These are phyloP conservation scores for Barbatosphaeria neglecta DNA, from an alignment of 495 filamentous ascomycete genomes.

Conservation along the genomic window DNA sequence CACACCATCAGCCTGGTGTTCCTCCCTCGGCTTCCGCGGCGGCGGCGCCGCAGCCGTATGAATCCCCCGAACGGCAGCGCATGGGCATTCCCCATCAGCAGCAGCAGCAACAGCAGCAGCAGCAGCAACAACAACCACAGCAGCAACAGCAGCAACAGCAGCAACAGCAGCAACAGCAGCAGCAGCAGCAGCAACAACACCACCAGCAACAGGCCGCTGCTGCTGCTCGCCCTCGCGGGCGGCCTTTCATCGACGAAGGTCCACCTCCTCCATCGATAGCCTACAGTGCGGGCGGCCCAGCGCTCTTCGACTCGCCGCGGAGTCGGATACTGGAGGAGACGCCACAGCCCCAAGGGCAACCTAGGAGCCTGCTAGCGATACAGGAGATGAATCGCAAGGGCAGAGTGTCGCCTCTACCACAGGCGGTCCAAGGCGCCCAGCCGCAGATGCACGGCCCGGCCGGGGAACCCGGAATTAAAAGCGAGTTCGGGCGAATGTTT, in stretches of 20 bases:
- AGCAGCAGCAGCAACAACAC: constrained; percentile 14
- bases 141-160: constrained; percentile 20
- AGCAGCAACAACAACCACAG: constrained; percentile 14
- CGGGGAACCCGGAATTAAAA: constrained; percentile 77
- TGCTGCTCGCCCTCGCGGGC: not conserved
- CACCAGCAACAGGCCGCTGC: constrained; percentile 9
- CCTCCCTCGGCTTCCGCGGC: constrained; percentile 24
- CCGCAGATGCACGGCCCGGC: constrained; percentile 61
- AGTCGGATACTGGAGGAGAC: constrained; percentile 48
- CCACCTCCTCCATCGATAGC: constrained; percentile 34
- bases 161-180: constrained; percentile 19
- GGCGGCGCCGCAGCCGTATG: constrained; percentile 27
- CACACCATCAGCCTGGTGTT: constrained; percentile 24
- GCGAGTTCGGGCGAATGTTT: constrained; percentile 84
- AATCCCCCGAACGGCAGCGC: constrained; percentile 39
- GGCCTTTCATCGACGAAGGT: constrained; percentile 16
- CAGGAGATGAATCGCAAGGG: constrained; percentile 56
- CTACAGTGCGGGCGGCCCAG: constrained; percentile 22
- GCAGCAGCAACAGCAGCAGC: constrained; percentile 18
- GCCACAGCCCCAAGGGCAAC: constrained; percentile 30
- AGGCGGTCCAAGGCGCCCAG: constrained; percentile 87
- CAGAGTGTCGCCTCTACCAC: constrained; percentile 66
- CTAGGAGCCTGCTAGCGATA: constrained; percentile 42
- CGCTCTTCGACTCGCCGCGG: constrained; percentile 24
- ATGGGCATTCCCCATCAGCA: constrained; percentile 15